Evolutionary conservation across 371 early-diverging fungal species (phyloP), one percentile per base, ranked within the genome.

Genomic region (Lichtheimia ornata): DNA sequence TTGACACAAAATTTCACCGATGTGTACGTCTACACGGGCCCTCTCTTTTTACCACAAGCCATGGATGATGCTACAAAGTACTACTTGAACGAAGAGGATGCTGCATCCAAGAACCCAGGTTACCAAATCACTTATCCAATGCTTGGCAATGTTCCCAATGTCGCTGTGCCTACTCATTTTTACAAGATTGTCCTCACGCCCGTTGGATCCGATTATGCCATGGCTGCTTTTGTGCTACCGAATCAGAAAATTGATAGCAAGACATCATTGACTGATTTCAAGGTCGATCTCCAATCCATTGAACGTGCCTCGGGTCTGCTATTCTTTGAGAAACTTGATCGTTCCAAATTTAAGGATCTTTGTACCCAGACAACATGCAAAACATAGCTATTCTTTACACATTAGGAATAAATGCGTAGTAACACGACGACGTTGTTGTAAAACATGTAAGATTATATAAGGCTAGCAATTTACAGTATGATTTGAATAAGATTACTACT

Each of bases 101-200:
- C 58, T 5, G 28, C 9, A 24, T 1, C 3, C 2, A 49, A 27
- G 9, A 47, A 40, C 12, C 51, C 60, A 41, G 66, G 62, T 15
- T 73, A 66, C 54, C 54, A 43, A 5, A 67, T 79, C 59, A 79
- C 85, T 65, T 89, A 82, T 62, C 83, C 86, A 41, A 83, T 95
- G 22, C 84, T 95, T 27, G 89, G 95, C 41, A 74, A 79, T 41
- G 81, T 85, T 13, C 91, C 93, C 50, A 91, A 88, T 58, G 76
- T 91, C 25, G 92, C 93, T 12, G 97, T 97, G 2, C 96, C 97
- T 12, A 95, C 95, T 0, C 95, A 95, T 62, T 94, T 94, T 69
- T 97, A 78, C 80, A 97, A 97, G 72, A 79, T 91, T 40, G 71
- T 92, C 11, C 67, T 92, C 59, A 80, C 84, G 2, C 56, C 69